These are phyloP conservation scores for Cordyceps cateniannulata DNA, from an alignment of 2,329 filamentous ascomycete species.

Conservation along the genomic window DNA sequence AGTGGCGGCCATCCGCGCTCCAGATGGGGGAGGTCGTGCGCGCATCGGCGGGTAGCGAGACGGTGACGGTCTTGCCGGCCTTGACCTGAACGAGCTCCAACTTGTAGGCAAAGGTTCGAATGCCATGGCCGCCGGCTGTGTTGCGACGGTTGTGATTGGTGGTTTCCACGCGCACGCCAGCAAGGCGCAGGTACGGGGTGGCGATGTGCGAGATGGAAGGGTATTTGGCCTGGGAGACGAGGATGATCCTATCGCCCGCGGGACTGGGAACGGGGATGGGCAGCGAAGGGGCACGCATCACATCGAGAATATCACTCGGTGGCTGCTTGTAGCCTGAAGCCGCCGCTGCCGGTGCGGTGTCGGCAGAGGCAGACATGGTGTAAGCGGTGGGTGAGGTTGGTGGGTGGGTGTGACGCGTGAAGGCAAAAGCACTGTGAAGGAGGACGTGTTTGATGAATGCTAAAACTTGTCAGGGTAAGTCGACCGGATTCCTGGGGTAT, in stretches of 20 bases:
- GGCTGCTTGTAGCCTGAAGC: conserved; percentile 7
- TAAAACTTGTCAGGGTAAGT: neutral
- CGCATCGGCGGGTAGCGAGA: neutral
- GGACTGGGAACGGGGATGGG: neutral
- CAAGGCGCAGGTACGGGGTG: neutral
- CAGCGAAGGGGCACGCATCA: conserved; percentile 8
- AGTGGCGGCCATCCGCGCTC: neutral
- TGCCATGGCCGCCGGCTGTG: conserved; percentile 5
- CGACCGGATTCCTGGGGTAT: neutral
- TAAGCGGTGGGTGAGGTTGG: neutral
- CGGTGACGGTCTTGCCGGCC: neutral
- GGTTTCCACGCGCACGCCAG: conserved; percentile 4
- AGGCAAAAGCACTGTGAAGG: neutral
- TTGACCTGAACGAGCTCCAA: conserved; percentile 2
- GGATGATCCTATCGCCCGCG: conserved; percentile 1
- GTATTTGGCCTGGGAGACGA: conserved; percentile 3
- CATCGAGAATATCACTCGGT: conserved; percentile 1
- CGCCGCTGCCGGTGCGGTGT: neutral
- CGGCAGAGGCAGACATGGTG: conserved; percentile 3
- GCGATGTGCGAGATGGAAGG: conserved; percentile 4
- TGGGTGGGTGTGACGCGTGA: too few species aligned
- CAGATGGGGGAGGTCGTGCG: conserved; percentile 1
- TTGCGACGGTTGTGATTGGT: conserved; percentile 5
- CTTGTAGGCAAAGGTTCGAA: conserved; percentile 6
- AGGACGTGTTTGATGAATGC: neutral